phyloP scores from a whole-genome alignment of 2,329 filamentous ascomycete species.

The Knufia petricola region DNA sequence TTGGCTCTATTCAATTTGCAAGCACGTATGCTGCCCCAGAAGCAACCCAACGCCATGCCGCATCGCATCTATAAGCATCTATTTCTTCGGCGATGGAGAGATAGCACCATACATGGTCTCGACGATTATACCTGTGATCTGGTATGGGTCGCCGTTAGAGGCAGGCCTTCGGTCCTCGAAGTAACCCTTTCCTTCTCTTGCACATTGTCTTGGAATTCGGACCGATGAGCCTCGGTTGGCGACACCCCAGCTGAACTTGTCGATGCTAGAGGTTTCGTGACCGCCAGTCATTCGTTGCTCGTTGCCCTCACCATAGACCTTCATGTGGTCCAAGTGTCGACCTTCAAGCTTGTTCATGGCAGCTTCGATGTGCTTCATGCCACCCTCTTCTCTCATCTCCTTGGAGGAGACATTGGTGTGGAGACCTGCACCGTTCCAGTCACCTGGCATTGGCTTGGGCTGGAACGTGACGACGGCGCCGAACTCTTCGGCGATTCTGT shows the following conservation, averaged over 20 bases:
- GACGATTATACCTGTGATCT: constrained; percentile 71
- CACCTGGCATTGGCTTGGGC: constrained; percentile 88
- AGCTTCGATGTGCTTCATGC: constrained; percentile 89
- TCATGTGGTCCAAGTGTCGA: constrained; percentile 75
- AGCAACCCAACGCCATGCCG: constrained; percentile 7
- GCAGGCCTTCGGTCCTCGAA: constrained; percentile 79
- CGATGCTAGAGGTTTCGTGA: constrained; percentile 90
- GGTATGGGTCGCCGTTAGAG: constrained; percentile 80
- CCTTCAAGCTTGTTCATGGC: constrained; percentile 74
- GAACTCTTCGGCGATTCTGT: constrained; percentile 91
- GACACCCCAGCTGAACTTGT: constrained; percentile 86
- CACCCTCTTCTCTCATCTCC: constrained; percentile 80
- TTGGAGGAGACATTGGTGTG: constrained; percentile 90
- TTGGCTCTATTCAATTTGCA: neutral
- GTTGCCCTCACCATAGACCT: constrained; percentile 93
- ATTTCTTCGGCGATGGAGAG: constrained; percentile 20
- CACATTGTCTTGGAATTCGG: constrained; percentile 77
- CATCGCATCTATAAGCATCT: neutral
- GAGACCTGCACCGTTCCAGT: constrained; percentile 95
- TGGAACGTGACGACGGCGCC: constrained; percentile 90
- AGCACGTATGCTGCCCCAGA: neutral
- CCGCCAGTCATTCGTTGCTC: constrained; percentile 83
- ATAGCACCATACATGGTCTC: constrained; percentile 45
- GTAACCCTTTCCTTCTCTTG: constrained; percentile 85
- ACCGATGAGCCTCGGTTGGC: constrained; percentile 94